phyloP scores from a whole-genome alignment of 495 filamentous ascomycete species.

The Daldinia loculata region DNA sequence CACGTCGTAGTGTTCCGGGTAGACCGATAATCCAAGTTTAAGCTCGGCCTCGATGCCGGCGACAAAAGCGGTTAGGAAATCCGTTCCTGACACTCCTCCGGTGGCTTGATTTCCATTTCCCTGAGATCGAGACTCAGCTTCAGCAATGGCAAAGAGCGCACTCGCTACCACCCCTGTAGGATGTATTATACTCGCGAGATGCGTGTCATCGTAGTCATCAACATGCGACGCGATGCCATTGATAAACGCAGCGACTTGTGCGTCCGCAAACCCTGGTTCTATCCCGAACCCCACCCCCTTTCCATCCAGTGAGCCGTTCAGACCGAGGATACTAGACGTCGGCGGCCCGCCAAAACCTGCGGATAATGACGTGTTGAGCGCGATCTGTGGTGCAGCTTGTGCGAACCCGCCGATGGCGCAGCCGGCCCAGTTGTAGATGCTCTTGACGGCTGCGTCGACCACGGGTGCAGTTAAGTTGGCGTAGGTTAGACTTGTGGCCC shows the following conservation, averaged over 20 bases:
- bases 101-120: constrained; percentile 34
- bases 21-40: constrained; percentile 60
- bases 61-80: constrained; percentile 61
- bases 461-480: constrained; percentile 47
- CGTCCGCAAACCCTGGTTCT: constrained; percentile 46
- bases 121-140: constrained; percentile 24
- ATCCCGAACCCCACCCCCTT: background rate
- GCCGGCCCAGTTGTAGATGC: constrained; percentile 63
- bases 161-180: constrained; percentile 61
- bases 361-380: constrained; percentile 43
- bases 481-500: constrained; percentile 50
- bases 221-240: constrained; percentile 65
- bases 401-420: constrained; percentile 59
- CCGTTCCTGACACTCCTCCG: constrained; percentile 48
- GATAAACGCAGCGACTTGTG: constrained; percentile 61
- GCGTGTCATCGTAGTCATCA: constrained; percentile 67
- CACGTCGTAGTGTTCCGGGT: constrained; percentile 63
- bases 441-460: constrained; percentile 45
- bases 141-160: constrained; percentile 57
- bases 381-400: constrained; percentile 59
- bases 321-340: constrained; percentile 55
- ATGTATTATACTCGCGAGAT: constrained; percentile 65
- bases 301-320: constrained; percentile 34
- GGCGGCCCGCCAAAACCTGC: constrained; percentile 56
- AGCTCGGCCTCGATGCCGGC: constrained; percentile 63